Conservation (phyloP, 1,284 basidiomycete genomes). For the Ustilago curta region DNA sequence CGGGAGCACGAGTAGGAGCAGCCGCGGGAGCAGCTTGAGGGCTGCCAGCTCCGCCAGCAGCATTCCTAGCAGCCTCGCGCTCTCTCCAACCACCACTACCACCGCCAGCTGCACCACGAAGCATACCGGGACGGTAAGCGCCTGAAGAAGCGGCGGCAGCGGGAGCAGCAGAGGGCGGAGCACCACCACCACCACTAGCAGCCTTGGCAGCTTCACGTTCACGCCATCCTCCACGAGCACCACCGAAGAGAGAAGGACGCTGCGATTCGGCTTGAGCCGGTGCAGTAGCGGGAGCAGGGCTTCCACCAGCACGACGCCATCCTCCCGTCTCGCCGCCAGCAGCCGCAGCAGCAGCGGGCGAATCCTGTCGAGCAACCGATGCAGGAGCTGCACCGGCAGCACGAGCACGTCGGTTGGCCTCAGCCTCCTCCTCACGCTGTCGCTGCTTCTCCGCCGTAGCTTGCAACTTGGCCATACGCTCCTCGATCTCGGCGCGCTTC, state of each 20-base stretch:
- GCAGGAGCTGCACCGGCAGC: conserved; percentile 17
- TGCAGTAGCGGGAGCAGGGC: conserved; percentile 19
- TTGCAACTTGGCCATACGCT: conserved; percentile 62
- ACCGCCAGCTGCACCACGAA: conserved; percentile 26
- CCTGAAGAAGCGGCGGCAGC: conserved; percentile 26
- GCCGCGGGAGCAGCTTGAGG: conserved; percentile 12
- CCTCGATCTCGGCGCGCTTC: conserved; percentile 67
- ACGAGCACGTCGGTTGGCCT: conserved; percentile 32
- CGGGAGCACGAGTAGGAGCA: conserved; percentile 19
- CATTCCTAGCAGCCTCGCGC: conserved; percentile 44
- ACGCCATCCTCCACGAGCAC: conserved; percentile 35
- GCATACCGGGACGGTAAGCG: conserved; percentile 47
- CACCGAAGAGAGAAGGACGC: conserved; percentile 42
- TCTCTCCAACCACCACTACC: conserved; percentile 42
- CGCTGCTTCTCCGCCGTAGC: conserved; percentile 60
- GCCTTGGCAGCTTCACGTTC: conserved; percentile 32
- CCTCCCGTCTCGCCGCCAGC: not conserved
- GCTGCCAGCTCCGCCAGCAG: conserved; percentile 23
- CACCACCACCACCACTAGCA: conserved; percentile 25
- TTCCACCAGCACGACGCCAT: conserved; percentile 24
- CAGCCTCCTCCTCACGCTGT: conserved; percentile 59
- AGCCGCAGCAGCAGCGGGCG: conserved; percentile 21
- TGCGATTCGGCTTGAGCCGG: conserved; percentile 26
- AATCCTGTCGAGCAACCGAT: conserved; percentile 15
- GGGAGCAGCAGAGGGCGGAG: conserved; percentile 29